Evolutionary conservation across 164 flowering plant genomes (phyloP), one percentile per base, ranked within the genome.

Genomic region (Sedum album): DNA sequence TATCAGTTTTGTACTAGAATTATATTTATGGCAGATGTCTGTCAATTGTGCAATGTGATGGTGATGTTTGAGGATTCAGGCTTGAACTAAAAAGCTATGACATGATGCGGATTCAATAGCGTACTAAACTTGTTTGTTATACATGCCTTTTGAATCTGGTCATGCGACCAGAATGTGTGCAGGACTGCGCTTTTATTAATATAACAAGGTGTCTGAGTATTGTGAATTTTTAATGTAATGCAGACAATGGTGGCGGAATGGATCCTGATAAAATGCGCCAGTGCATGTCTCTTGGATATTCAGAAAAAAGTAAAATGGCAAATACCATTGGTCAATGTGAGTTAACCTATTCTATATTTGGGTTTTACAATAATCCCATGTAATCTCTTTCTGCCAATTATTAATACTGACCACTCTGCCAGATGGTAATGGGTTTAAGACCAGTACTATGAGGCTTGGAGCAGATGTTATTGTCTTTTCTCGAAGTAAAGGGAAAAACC

Each of bases 341-440:
- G 80, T 11, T 7, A 18, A 63, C 6, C 53, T 51, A 7, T 26
- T 41, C 21, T 13, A 41, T 14, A 20, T 15, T 17, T 31, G 17
- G 31, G 11, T 55, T 55, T 55, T 8, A 9, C 31, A 55, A 55
- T 11, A 2, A n/a, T 39, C 36, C 11, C 44, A 64, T 53, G 7
- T 4, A 62, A 53, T 42, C 6, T 5, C 2, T 53, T 25, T 53
- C 28, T 38, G 20, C 20, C 25, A 61, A 33, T 18, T 38, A 44
- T 31, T 38, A 13, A 41, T 49, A 66, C 48, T 15, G 15, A 62
- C 41, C 42, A 68, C 2, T 60, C 1, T 66, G 3, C 65, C 79
- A 94, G 99, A 92, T 85, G 97, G 99, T 72, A 95, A 95, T 83
- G 99, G 99, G 28, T 95, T 95, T 73, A 95, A 95, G 80, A 95